Evolutionary conservation across 129 eudicot genomes (phyloP), one percentile per base, ranked within the genome.

Genomic region (Cynara cardunculus): DNA sequence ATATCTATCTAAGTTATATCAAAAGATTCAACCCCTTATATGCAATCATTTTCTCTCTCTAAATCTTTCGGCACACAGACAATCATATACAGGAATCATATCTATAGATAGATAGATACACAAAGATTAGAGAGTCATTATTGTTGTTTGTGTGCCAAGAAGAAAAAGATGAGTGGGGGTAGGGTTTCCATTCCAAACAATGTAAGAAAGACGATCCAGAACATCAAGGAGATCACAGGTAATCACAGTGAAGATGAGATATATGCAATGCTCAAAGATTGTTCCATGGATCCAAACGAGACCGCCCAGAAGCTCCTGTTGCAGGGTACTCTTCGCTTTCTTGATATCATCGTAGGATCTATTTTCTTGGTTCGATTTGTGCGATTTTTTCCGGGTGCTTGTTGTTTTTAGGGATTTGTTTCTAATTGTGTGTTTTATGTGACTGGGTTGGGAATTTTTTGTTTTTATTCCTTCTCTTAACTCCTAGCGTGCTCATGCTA

Each of bases 241-340:
- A 90, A 82, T 76, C 94, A 94, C 72, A 83, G 87, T 75, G 99
- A 94, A 13, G 99, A 92, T 69, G 99, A 94, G 86, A 91, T 94
- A 26, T 94, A 94, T 83, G 87, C 91, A 72, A 90, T 85, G 94
- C 94, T 94, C 26, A 89, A 85, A 82, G 99, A 94, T 32, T 90
- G 97, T 80, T 80, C 85, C 56, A 94, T 92, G 97, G 99, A 94
- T 90, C 99, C 99, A 74, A 90, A 94, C 80, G 99, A 94, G 82
- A 90, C 99, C 64, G 62, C 87, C 0, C 96, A 94, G 84, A 90
- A 88, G 90, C 96, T 94, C 46, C 88, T 94, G 19, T 78, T 34
- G 25, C 99, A 90, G 72, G 99, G 99, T 93, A 49, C 9, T 27
- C 46, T 39, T 80, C 3, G 10, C 59, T 35, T 24, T 37, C 9